Evolutionary conservation across 2,329 filamentous ascomycete species (phyloP).

Genomic region (Chaetoscypha palmicola): DNA sequence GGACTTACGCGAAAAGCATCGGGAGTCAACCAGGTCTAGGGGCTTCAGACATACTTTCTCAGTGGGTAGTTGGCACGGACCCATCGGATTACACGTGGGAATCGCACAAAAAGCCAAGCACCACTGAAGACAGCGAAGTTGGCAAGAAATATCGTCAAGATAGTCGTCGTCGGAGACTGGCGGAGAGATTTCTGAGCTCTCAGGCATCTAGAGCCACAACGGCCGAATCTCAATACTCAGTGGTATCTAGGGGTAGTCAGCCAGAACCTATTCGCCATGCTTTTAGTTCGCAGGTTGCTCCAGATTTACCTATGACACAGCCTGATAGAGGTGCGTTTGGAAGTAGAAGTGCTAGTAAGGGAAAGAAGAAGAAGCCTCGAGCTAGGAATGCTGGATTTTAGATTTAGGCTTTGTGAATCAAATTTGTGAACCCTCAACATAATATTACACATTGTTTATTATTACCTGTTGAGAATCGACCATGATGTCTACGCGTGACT

Average conservation of each 20-base stretch:
- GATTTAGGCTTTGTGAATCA: no score
- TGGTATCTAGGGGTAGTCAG: constrained; percentile 26
- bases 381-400: constrained; percentile 27
- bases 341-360: constrained; percentile 30
- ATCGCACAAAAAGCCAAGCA: constrained; percentile 10
- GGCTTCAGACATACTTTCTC: constrained; percentile 28
- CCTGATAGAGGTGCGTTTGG: constrained; percentile 43
- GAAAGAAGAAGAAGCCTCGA: constrained; percentile 37
- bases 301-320: constrained; percentile 36
- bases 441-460: no score
- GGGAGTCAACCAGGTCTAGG: constrained; percentile 24
- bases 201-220: constrained; percentile 16
- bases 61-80: constrained; percentile 33
- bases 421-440: no score
- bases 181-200: constrained; percentile 28
- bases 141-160: constrained; percentile 22
- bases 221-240: constrained; percentile 37
- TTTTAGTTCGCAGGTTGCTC: constrained; percentile 26
- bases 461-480: no score
- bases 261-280: constrained; percentile 14
- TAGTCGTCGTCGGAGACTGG: constrained; percentile 23
- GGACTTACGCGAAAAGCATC: constrained; percentile 31
- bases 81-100: constrained; percentile 31
- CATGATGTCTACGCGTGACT: no score
- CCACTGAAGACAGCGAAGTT: constrained; percentile 18